Evolutionary conservation across 208 protist species (phyloP).

Genomic region (Trypanosoma cruzi): DNA sequence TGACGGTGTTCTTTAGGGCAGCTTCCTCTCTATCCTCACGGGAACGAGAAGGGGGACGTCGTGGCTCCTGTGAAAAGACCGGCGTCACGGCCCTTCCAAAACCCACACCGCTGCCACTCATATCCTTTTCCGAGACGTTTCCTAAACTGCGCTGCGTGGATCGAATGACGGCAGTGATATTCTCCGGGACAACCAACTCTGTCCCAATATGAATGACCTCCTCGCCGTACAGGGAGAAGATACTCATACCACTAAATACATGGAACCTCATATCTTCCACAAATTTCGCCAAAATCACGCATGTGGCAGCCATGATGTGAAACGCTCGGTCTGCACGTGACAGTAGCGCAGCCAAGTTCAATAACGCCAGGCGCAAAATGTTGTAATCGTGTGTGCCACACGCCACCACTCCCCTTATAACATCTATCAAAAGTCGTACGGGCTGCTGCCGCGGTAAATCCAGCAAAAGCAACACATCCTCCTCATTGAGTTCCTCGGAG

Average conservation of each 20-base stretch:
- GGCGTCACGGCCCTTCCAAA: background rate
- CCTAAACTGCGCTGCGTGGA: slow-evolving; percentile 31
- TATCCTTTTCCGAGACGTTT: slow-evolving; percentile 14
- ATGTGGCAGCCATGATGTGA: slow-evolving; percentile 43
- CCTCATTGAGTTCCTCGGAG: background rate
- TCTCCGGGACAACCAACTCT: slow-evolving; percentile 33
- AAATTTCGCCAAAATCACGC: slow-evolving; percentile 54
- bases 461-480: slow-evolving; percentile 12
- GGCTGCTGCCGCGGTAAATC: slow-evolving; percentile 18
- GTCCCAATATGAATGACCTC: slow-evolving; percentile 39
- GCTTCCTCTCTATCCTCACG: slow-evolving; percentile 19
- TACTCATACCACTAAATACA: slow-evolving; percentile 65
- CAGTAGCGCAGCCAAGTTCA: slow-evolving; percentile 59
- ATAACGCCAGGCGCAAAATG: slow-evolving; percentile 53
- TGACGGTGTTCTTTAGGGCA: slow-evolving; percentile 9
- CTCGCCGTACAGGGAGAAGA: slow-evolving; percentile 63
- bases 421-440: slow-evolving; percentile 38
- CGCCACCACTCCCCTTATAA: slow-evolving; percentile 41
- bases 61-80: slow-evolving; percentile 5
- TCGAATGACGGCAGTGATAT: slow-evolving; percentile 40
- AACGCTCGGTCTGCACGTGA: slow-evolving; percentile 27
- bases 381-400: slow-evolving; percentile 71
- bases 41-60: slow-evolving; percentile 1
- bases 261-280: slow-evolving; percentile 66
- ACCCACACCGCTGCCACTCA: background rate